Evolutionary conservation across 2,329 filamentous ascomycete genomes (phyloP).

Genomic region (Exophiala mesophila): DNA sequence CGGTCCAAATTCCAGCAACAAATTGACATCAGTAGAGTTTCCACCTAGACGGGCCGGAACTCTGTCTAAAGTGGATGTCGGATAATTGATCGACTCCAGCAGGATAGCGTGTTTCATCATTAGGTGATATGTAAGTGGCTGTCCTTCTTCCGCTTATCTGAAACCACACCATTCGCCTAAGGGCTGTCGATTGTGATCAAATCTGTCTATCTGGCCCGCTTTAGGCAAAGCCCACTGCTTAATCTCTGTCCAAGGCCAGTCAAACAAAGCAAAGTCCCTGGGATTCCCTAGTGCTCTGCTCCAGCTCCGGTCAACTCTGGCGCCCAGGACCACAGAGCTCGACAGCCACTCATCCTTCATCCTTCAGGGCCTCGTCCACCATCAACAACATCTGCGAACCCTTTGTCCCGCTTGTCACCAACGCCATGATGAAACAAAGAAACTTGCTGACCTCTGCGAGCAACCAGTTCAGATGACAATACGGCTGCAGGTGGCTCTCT

Average conservation of each 20-base stretch:
- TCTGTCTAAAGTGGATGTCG: not conserved
- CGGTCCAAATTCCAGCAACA: no score
- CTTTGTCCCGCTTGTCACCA: no score
- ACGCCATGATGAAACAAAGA: not conserved
- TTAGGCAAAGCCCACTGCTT: not conserved
- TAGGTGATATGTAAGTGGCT: not conserved
- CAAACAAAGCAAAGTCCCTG: not conserved
- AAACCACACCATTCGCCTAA: not conserved
- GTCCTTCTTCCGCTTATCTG: not conserved
- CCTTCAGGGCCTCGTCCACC: no score
- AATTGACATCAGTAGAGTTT: no score
- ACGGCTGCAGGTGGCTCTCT: no score
- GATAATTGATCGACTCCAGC: not conserved
- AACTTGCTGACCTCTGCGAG: not conserved
- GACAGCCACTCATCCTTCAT: not conserved
- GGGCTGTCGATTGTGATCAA: not conserved
- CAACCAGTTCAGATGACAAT: not conserved
- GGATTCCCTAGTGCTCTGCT: no score
- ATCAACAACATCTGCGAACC: no score
- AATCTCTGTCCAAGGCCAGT: not conserved
- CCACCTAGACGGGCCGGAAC: no score
- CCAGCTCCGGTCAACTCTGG: no score
- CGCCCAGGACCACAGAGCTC: no score
- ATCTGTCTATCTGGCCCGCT: not conserved
- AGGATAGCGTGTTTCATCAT: not conserved